Evolutionary conservation across 2,329 filamentous ascomycete species (phyloP), one percentile per base, ranked within the genome.

Genomic region (Claviceps sp.): DNA sequence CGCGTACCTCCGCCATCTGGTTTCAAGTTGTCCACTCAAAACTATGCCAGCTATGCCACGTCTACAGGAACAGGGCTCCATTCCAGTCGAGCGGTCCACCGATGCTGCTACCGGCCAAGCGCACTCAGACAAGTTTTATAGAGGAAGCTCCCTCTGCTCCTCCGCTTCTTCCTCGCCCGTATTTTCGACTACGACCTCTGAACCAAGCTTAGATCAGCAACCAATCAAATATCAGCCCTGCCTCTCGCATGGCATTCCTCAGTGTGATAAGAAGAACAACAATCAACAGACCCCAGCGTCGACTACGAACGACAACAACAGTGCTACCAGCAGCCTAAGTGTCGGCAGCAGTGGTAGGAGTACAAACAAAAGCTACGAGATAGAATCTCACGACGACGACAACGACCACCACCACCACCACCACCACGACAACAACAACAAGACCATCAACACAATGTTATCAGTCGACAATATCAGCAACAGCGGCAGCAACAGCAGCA

Each of bases 381-480:
- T 23, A 34, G 29, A 45, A 36, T 4, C 37, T 42, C 40, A 52
- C 54, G 17, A 22, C 40, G 57, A 57, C 52, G 52, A 55, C n/a
- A n/a, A n/a, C n/a, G n/a, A n/a, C 29, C 56, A 39, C 49, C 50
- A 45, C 53, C 49, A 47, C 54, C n/a, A n/a, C 29, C 56, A 39
- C 49, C 50, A 45, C 53, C 49, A 47, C 54, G 49, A 50, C 55
- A 51, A 50, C 55, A 53, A 54, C 34, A 52, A 45, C 48, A 48
- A 54, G 50, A 20, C 45, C 36, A 29, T 17, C 57, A 58, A 58
- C 61, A 55, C 58, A 44, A 67, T 66, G 62, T 54, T 65, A 37
- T 55, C 63, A 16, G 56, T 60, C 45, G 55, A 58, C 47, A 56
- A 57, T 39, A 17, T 52, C 53, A 58, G 57, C 52, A 52, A 54